These are phyloP conservation scores for Fusarium torulosum DNA, from an alignment of 2,329 filamentous ascomycete species.

Conservation along the genomic window DNA sequence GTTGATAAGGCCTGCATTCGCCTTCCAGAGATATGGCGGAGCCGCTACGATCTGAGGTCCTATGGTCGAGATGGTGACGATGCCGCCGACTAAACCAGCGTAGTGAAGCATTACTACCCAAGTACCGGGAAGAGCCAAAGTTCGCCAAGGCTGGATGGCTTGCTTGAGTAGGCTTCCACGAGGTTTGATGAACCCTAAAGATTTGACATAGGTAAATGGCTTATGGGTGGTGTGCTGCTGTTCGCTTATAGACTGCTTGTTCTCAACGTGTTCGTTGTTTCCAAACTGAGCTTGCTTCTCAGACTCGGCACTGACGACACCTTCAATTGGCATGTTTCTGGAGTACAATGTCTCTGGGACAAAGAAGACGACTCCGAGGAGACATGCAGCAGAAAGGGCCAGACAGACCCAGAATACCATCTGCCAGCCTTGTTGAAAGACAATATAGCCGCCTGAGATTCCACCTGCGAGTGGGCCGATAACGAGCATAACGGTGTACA, in stretches of 20 bases:
- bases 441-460: conserved; percentile 54
- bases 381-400: conserved; percentile 45
- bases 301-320: neutral
- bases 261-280: conserved; percentile 22
- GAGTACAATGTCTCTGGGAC: conserved; percentile 54
- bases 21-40: conserved; percentile 54
- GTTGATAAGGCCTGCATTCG: conserved; percentile 52
- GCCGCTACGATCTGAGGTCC: conserved; percentile 49
- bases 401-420: conserved; percentile 52
- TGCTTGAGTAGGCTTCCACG: conserved; percentile 12
- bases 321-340: conserved; percentile 18
- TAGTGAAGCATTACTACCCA: conserved; percentile 57
- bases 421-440: conserved; percentile 50
- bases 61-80: conserved; percentile 53
- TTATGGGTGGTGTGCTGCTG: neutral
- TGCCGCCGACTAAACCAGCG: conserved; percentile 53
- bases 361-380: conserved; percentile 48
- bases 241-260: neutral
- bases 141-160: conserved; percentile 31
- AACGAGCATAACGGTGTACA: conserved; percentile 52
- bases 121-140: conserved; percentile 47
- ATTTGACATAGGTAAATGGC: conserved; percentile 15
- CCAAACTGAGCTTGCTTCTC: conserved; percentile 19
- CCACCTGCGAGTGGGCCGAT: conserved; percentile 52
- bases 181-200: conserved; percentile 28